Evolutionary conservation across 805 yeast genomes (phyloP), one percentile per base, ranked within the genome.

Genomic region (Wickerhamiella dianesei): DNA sequence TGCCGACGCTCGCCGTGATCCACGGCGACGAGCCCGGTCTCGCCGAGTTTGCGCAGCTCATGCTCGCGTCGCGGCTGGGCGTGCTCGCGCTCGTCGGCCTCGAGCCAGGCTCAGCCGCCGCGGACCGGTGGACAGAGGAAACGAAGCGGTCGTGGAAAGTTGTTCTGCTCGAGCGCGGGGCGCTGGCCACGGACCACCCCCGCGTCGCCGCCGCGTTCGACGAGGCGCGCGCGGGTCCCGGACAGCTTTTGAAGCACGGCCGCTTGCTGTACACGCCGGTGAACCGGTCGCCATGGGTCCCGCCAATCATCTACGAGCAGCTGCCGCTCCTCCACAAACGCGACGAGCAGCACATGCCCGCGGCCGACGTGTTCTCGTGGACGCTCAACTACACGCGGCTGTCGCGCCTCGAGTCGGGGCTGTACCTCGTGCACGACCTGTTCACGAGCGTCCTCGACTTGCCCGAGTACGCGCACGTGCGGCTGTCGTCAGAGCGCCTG

Each of bases 401-500:
- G 32, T 6, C 32, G 6, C 32, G 32, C 32, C 32, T 25, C 32
- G 32, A 25, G 32, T 25, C 32, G 32, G 32, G 32, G 12, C 12
- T 25, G 32, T 25, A 25, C 12, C 12, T 25, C 9, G 32, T 25
- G 6, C 12, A 12, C 32, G 32, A 25, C 12, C 32, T 84, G 56
- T 61, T 84, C 48, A 61, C 64, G 49, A 25, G 32, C 12, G 32
- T 25, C 9, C 32, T 25, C 32, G 32, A 25, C 6, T 12, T 25
- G 9, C 32, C 32, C 32, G 32, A 25, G 32, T 25, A 25, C 12
- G 12, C 32, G 6, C 32, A 25, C 32, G 32, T 25, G 6, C 32
- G 32, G 32, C 32, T 25, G 32, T 25, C 32, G 12, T 12, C 6
- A 12, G 32, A 76, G 58, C 68, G 71, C 49, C 65, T 86, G 21